A percentile compares a stretch with the other conserved stretches of the same genome.
Conservation (phyloP, 2,329 filamentous ascomycete genomes). For the Gnomoniopsis sp. region DNA sequence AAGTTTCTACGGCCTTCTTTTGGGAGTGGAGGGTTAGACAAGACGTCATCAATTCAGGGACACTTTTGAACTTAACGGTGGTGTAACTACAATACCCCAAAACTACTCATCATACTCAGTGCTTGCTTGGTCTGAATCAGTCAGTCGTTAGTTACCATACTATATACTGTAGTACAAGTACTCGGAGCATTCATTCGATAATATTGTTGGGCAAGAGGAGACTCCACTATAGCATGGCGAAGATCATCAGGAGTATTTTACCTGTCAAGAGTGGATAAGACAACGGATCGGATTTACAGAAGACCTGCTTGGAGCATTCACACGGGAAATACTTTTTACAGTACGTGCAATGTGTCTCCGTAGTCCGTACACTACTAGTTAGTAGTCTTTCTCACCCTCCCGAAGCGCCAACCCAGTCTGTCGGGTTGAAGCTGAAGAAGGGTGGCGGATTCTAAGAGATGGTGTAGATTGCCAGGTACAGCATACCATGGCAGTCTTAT, state of each 20-base stretch:
- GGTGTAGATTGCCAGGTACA: neutral
- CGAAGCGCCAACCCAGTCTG: conserved; percentile 4
- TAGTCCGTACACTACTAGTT: no score
- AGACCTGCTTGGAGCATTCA: no score
- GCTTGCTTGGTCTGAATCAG: no score
- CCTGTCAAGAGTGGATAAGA: neutral
- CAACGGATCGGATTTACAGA: neutral
- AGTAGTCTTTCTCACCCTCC: neutral
- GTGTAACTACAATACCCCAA: no score
- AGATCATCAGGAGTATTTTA: neutral
- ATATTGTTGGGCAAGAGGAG: no score
- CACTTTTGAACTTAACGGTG: no score
- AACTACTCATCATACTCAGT: no score
- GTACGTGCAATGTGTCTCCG: no score
- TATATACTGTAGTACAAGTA: neutral
- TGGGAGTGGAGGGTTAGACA: neutral
- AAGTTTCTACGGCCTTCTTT: neutral
- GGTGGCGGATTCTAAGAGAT: neutral
- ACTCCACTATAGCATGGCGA: no score
- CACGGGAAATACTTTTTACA: no score
- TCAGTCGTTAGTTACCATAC: neutral
- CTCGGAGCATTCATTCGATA: neutral
- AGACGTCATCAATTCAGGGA: conserved; percentile 4
- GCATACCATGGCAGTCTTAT: no score
- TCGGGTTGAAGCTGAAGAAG: conserved; percentile 1